Conservation (phyloP, 1,284 basidiomycete species). For the Polyporus tsugae region DNA sequence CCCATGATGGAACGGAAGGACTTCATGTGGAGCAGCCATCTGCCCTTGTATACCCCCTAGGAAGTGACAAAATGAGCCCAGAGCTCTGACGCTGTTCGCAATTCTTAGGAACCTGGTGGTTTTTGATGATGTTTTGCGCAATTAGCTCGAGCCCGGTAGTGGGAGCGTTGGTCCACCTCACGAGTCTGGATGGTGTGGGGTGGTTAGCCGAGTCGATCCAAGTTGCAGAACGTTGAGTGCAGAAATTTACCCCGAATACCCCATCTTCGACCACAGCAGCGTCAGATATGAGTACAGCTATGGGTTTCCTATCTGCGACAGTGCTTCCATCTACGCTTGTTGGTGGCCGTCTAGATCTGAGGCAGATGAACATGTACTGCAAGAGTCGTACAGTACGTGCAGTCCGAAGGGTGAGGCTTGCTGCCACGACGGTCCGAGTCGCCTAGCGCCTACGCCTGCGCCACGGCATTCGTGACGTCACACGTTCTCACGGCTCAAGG, state of each 20-base stretch:
- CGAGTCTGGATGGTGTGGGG: constrained; percentile 54
- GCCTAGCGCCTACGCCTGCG: background rate
- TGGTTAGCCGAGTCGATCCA: constrained; percentile 27
- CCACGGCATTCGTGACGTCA: constrained; percentile 9
- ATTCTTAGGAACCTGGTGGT: constrained; percentile 62
- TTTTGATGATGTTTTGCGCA: constrained; percentile 69
- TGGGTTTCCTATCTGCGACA: background rate
- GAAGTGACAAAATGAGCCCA: constrained; percentile 21
- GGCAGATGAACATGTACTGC: background rate
- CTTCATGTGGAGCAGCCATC: constrained; percentile 73
- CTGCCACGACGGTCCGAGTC: too few species aligned
- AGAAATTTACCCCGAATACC: constrained; percentile 29
- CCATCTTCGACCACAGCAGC: constrained; percentile 17
- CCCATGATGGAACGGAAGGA: constrained; percentile 76
- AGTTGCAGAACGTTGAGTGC: background rate
- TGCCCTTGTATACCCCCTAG: constrained; percentile 64
- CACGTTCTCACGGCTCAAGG: constrained; percentile 8
- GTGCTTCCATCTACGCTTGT: background rate
- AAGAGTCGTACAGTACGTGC: background rate
- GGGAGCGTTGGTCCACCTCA: constrained; percentile 82
- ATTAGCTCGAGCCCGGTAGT: constrained; percentile 72
- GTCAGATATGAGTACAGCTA: background rate
- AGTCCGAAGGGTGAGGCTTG: too few species aligned
- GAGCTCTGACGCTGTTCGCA: background rate
- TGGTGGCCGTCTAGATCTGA: background rate